These are phyloP conservation scores for Penicillium pancosmium DNA, from an alignment of 495 filamentous ascomycete genomes.

Conservation along the genomic window DNA sequence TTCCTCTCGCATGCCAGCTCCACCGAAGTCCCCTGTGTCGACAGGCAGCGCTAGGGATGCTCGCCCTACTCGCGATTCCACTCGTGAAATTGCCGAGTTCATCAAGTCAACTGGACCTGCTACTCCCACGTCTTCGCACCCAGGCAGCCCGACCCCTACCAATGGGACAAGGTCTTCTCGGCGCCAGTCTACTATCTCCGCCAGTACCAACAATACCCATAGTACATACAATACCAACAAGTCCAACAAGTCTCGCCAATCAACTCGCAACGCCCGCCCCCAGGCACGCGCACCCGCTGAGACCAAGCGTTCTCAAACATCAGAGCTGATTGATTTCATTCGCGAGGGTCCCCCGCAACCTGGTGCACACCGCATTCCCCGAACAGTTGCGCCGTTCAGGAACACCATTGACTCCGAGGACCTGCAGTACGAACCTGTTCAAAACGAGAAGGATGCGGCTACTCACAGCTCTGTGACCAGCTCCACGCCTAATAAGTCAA, in stretches of 20 bases:
- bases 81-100: slow-evolving; percentile 82
- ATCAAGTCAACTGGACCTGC: slow-evolving; percentile 78
- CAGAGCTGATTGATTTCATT: slow-evolving; percentile 93
- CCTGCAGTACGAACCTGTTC: slow-evolving; percentile 46
- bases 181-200: slow-evolving; percentile 21
- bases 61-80: slow-evolving; percentile 62
- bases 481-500: slow-evolving; percentile 46
- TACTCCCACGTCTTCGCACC: slow-evolving; percentile 4
- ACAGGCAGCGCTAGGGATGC: slow-evolving; percentile 65
- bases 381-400: slow-evolving; percentile 82
- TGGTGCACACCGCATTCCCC: slow-evolving; percentile 69
- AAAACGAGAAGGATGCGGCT: slow-evolving; percentile 22
- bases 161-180: slow-evolving; percentile 24
- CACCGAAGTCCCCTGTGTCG: slow-evolving; percentile 29
- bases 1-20: slow-evolving; percentile 28
- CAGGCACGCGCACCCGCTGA: slow-evolving; percentile 71
- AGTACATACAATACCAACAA: slow-evolving; percentile 6
- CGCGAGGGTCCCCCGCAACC: slow-evolving; percentile 71
- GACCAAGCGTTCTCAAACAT: slow-evolving; percentile 64
- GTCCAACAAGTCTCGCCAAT: slow-evolving; percentile 10
- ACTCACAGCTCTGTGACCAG: slow-evolving; percentile 42
- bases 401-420: slow-evolving; percentile 86
- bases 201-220: slow-evolving; percentile 11
- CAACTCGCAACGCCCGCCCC: slow-evolving; percentile 41
- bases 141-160: slow-evolving; percentile 17